A percentile compares a stretch with the other conserved stretches of the same genome.
phyloP scores from a whole-genome alignment of 148 eudicot species.

The Vaccinium macrocarpon region DNA sequence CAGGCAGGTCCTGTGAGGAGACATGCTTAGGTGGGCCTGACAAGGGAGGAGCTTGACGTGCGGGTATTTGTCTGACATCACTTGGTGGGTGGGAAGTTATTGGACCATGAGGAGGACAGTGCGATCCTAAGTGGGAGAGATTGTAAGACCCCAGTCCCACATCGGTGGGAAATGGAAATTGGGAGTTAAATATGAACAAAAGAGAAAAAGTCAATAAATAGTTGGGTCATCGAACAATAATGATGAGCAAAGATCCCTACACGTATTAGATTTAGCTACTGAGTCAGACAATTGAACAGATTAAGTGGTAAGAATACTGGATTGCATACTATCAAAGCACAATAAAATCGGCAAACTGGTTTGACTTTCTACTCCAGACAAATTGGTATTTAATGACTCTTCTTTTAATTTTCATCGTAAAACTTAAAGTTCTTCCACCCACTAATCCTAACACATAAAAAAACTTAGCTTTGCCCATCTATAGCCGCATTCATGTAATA shows the following conservation, averaged over 20 bases:
- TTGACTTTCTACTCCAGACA: neutral
- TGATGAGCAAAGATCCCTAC: neutral
- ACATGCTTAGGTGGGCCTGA: too few relatives aligned
- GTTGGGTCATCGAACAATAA: neutral
- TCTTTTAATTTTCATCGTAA: neutral
- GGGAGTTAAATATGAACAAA: neutral
- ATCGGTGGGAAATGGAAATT: too few relatives aligned
- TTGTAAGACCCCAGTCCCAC: too few relatives aligned
- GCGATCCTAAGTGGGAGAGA: too few relatives aligned
- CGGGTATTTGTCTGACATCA: too few relatives aligned
- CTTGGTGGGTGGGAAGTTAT: too few relatives aligned
- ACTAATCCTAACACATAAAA: slow-evolving; percentile 1
- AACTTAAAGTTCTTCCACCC: neutral
- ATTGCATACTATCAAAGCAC: neutral
- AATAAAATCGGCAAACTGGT: neutral
- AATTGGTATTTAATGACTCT: neutral
- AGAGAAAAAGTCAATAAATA: neutral
- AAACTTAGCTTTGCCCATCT: neutral
- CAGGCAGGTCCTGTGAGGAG: too few relatives aligned
- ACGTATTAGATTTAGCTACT: neutral
- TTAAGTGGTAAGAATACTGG: neutral
- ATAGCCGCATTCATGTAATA: neutral
- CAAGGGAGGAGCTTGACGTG: too few relatives aligned
- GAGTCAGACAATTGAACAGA: slow-evolving; percentile 1
- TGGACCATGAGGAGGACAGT: too few relatives aligned